Evolutionary conservation across 305 asterid genomes (phyloP).

Genomic region (Rubia peregrina): DNA sequence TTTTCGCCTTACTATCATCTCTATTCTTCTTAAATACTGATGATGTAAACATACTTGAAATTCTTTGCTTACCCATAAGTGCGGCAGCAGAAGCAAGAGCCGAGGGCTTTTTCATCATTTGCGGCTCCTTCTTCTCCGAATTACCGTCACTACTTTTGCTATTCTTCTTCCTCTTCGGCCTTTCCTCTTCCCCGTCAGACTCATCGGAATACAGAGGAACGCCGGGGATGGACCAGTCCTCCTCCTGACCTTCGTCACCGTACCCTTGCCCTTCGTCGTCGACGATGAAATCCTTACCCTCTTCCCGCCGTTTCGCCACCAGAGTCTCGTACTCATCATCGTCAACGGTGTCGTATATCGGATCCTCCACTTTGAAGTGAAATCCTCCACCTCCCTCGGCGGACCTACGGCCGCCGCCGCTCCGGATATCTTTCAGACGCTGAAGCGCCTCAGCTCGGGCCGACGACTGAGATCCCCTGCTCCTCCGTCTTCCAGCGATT

Average conservation of each 20-base stretch:
- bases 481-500: slow-evolving; percentile 51
- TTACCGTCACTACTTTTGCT: slow-evolving; percentile 15
- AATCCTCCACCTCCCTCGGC: slow-evolving; percentile 43
- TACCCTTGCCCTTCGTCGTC: slow-evolving; percentile 90
- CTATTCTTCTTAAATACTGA: slow-evolving; percentile 66
- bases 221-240: slow-evolving; percentile 77
- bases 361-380: slow-evolving; percentile 69
- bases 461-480: slow-evolving; percentile 38
- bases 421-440: slow-evolving; percentile 58
- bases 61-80: slow-evolving; percentile 80
- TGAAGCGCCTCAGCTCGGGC: slow-evolving; percentile 66
- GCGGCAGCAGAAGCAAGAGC: slow-evolving; percentile 77
- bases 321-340: slow-evolving; percentile 72
- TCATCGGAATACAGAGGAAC: slow-evolving; percentile 57
- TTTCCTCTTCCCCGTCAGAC: slow-evolving; percentile 56
- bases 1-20: slow-evolving; percentile 35
- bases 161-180: slow-evolving; percentile 51
- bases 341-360: slow-evolving; percentile 75
- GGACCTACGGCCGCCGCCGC: slow-evolving; percentile 62
- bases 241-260: slow-evolving; percentile 96
- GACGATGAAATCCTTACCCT: slow-evolving; percentile 58
- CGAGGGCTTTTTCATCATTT: slow-evolving; percentile 45
- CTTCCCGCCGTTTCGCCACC: slow-evolving; percentile 86
- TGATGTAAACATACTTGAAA: slow-evolving; percentile 74
- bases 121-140: slow-evolving; percentile 59